Conservation (phyloP, 1,284 basidiomycete species). For the Boletus subluridellus region DNA sequence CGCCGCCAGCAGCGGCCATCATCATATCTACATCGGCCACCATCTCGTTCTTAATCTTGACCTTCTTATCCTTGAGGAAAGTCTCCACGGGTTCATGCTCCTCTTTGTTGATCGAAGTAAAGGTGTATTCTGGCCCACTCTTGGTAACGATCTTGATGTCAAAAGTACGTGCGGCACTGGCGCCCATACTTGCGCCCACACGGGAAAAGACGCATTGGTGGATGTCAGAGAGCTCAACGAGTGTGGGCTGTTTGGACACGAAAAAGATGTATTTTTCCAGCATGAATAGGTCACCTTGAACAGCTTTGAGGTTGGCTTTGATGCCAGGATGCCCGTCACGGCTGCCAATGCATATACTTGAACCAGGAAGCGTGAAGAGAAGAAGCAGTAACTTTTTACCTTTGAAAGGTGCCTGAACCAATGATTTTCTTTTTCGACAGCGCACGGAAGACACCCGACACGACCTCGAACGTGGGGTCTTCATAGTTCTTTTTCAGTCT, state of each 20-base stretch:
- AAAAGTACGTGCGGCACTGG: slow-evolving; percentile 87
- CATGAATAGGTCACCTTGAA: slow-evolving; percentile 96
- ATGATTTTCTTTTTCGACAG: slow-evolving; percentile 91
- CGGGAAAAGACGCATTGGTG: slow-evolving; percentile 92
- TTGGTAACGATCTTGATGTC: slow-evolving; percentile 90
- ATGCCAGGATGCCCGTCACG: slow-evolving; percentile 76
- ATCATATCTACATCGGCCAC: slow-evolving; percentile 78
- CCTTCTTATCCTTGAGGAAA: slow-evolving; percentile 88
- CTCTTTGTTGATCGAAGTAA: slow-evolving; percentile 94
- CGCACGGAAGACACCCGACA: slow-evolving; percentile 91
- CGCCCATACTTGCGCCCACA: slow-evolving; percentile 84
- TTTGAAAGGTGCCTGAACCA: slow-evolving; percentile 80
- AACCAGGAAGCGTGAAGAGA: neutral
- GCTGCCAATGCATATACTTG: slow-evolving; percentile 36
- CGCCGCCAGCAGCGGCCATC: slow-evolving; percentile 64
- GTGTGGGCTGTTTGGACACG: slow-evolving; percentile 93
- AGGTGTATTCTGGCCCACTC: slow-evolving; percentile 78
- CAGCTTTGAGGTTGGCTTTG: slow-evolving; percentile 97
- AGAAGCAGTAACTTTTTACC: slow-evolving; percentile 42
- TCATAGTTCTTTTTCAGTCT: slow-evolving; percentile 90
- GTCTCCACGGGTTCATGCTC: slow-evolving; percentile 86
- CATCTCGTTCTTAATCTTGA: slow-evolving; percentile 96
- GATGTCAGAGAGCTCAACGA: slow-evolving; percentile 90
- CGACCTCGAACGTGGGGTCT: slow-evolving; percentile 91
- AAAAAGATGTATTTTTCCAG: slow-evolving; percentile 98